Base-by-base conservation (phyloP, 768 basidiomycete species). In the Mycena polygramma region DNA sequence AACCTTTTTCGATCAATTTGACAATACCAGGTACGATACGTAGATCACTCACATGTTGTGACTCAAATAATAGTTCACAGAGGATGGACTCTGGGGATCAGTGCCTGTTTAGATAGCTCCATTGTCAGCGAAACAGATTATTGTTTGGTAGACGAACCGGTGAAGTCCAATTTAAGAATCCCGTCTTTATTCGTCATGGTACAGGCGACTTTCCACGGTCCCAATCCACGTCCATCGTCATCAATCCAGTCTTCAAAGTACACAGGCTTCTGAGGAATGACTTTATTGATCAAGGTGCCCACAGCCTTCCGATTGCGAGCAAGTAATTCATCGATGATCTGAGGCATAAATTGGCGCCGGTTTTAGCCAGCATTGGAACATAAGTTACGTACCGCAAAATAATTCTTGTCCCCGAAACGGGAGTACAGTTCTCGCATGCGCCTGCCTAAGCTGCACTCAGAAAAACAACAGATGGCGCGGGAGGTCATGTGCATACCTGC, bases 201-300 rank as follows among this genome's bases (percentile, higher is more conserved):
- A 43, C 71, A 75, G 2, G 69, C 53, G 35, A 73, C 61, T 46
- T 69, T 71, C 74, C 74, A 75, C 9, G 74, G 74, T 26, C 74
- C 74, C 14, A 61, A 35, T 22, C 72, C 68, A 17, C 64, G 51
- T 30, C 66, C 74, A 52, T 75, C 74, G 49, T 75, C 74, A 30
- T 75, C 74, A 22, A 75, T 72, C 43, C 62, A 75, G 52, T 75
- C 74, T 22, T 66, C 58, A 26, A 75, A 75, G 36, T 53, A 64
- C n/a, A 71, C 60, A 10, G 63, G 67, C 45, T 71, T 68, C 11
- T 68, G 66, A 6, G 73, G 74, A 36, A 75, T 75, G 17, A 63
- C 68, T 22, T 64, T 45, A 24, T 70, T 69, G 53, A 74, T 74
- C 8, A 75, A 46, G 8, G 48, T 66, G 14, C 70, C 65, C 10